Conservation (phyloP, 345 rosid species). For the Syzygium jambos region DNA sequence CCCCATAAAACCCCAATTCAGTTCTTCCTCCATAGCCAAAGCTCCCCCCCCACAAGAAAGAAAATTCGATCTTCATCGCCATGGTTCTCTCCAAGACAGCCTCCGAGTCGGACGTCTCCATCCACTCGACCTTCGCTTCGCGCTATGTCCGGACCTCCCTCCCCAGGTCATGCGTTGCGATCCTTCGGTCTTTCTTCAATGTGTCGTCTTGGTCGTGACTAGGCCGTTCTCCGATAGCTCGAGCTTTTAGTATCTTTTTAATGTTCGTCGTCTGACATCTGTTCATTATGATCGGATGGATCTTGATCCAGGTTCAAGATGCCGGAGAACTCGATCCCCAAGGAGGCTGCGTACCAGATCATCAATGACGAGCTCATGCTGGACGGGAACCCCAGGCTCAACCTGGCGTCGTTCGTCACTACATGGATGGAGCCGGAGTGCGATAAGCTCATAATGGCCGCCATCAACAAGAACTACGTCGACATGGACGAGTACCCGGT, state of each 20-base stretch:
- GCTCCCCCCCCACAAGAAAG: background rate
- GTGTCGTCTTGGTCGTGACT: background rate
- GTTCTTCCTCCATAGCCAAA: background rate
- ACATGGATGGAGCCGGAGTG: constrained; percentile 65
- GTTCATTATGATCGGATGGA: background rate
- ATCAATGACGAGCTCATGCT: constrained; percentile 55
- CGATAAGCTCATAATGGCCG: constrained; percentile 44
- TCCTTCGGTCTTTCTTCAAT: background rate
- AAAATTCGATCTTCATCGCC: background rate
- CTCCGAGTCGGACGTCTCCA: constrained; percentile 46
- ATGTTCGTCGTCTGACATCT: too few species aligned
- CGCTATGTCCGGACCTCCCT: constrained; percentile 73
- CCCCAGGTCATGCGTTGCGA: constrained; percentile 24
- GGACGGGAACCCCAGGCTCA: constrained; percentile 47
- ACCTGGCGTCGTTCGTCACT: constrained; percentile 50
- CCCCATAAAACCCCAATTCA: background rate
- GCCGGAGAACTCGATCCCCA: constrained; percentile 40
- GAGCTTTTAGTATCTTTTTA: background rate
- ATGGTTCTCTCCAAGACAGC: constrained; percentile 59
- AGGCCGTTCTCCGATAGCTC: background rate
- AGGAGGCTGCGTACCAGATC: constrained; percentile 52
- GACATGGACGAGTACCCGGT: constrained; percentile 62
- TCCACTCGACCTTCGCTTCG: constrained; percentile 80
- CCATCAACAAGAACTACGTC: constrained; percentile 52
- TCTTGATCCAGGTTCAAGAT: constrained; percentile 27